Conservation (phyloP, 2,329 filamentous ascomycete species). For the Kalmusia sp. region DNA sequence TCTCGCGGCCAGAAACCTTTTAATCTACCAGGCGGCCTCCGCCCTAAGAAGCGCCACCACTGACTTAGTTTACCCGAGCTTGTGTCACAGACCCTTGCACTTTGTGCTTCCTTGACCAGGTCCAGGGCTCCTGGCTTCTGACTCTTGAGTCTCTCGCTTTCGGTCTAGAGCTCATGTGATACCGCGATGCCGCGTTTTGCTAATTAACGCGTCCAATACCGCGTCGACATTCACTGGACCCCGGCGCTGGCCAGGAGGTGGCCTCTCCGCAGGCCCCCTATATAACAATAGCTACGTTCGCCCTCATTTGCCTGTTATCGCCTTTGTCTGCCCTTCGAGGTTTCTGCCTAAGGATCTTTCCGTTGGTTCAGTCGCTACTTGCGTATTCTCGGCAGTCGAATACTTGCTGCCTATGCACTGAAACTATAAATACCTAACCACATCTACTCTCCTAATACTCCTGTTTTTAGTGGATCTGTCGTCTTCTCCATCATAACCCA, state of each 20-base stretch:
- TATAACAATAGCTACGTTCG: constrained; percentile 39
- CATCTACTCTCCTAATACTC: constrained; percentile 20
- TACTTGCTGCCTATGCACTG: constrained; percentile 39
- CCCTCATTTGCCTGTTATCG: constrained; percentile 34
- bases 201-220: constrained; percentile 44
- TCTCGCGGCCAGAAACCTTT: background rate
- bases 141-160: constrained; percentile 31
- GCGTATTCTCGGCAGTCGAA: constrained; percentile 25
- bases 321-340: constrained; percentile 29
- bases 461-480: constrained; percentile 14
- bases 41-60: constrained; percentile 26
- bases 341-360: constrained; percentile 41
- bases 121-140: constrained; percentile 29
- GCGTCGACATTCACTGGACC: constrained; percentile 34
- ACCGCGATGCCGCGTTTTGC: constrained; percentile 41
- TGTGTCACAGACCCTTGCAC: constrained; percentile 41
- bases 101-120: constrained; percentile 28
- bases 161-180: constrained; percentile 44
- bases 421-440: constrained; percentile 34
- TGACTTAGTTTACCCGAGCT: constrained; percentile 26
- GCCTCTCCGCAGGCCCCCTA: constrained; percentile 41
- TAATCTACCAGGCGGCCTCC: constrained; percentile 5
- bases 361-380: constrained; percentile 24
- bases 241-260: constrained; percentile 37
- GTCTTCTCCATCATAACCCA: constrained; percentile 21